phyloP scores from a whole-genome alignment of 345 rosid species.

The Boechera divaricarpa region DNA sequence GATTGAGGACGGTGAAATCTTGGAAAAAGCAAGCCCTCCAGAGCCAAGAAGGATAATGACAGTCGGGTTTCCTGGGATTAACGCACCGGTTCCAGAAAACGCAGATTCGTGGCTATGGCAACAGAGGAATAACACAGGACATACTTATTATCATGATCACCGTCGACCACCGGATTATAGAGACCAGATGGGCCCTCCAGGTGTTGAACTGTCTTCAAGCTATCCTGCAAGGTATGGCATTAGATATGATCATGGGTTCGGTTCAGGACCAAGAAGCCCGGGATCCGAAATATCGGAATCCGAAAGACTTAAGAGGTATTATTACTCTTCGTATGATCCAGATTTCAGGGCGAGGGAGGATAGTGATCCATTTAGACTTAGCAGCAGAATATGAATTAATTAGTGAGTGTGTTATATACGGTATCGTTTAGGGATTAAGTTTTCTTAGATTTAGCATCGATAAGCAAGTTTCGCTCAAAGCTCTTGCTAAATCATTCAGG shows the following conservation, averaged over 20 bases:
- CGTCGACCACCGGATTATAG: conserved; percentile 45
- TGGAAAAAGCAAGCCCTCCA: conserved; percentile 42
- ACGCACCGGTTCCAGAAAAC: conserved; percentile 79
- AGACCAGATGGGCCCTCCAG: conserved; percentile 61
- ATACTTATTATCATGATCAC: conserved; percentile 49
- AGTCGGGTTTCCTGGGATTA: conserved; percentile 81
- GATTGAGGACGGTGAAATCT: conserved; percentile 75
- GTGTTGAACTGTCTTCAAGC: conserved; percentile 58
- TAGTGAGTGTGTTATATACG: conserved; percentile 17
- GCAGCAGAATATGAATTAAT: conserved; percentile 26
- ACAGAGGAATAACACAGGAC: conserved; percentile 46
- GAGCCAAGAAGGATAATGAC: conserved; percentile 59
- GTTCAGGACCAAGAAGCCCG: conserved; percentile 47
- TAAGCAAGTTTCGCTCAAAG: not conserved
- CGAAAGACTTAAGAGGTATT: conserved; percentile 54
- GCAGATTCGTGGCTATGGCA: conserved; percentile 62
- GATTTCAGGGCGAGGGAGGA: conserved; percentile 30
- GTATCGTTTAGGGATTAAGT: not conserved
- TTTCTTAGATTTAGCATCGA: not conserved
- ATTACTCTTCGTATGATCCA: conserved; percentile 42
- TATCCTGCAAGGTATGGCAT: conserved; percentile 66
- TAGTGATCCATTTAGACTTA: conserved; percentile 33
- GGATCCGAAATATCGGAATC: conserved; percentile 44
- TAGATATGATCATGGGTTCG: conserved; percentile 45
- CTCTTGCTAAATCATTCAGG: too few relatives aligned